Percentiles rank a stretch among this genome's conserved stretches.
phyloP scores from a whole-genome alignment of 2,329 filamentous ascomycete species.

The Ascochyta pisi region DNA sequence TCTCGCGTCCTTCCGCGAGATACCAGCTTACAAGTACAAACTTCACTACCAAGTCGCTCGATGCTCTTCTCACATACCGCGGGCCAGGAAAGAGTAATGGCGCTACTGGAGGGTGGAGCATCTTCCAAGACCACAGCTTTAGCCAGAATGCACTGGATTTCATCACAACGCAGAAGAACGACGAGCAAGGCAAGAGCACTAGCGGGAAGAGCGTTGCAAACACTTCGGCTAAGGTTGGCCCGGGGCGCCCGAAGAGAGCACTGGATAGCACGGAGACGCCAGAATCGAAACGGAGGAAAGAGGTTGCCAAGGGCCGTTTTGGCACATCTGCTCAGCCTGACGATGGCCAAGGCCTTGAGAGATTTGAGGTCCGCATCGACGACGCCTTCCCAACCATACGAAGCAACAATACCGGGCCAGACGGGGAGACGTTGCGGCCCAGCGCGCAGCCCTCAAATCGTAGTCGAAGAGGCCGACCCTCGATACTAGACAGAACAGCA shows the following conservation, averaged over 20 bases:
- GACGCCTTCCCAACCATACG: conserved; percentile 49
- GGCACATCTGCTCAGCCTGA: conserved; percentile 56
- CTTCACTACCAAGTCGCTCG: conserved; percentile 74
- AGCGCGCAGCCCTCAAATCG: conserved; percentile 26
- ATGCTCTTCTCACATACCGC: conserved; percentile 71
- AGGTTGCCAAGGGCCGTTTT: conserved; percentile 73
- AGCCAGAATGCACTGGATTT: conserved; percentile 60
- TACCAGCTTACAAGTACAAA: conserved; percentile 73
- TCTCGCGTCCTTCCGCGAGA: conserved; percentile 75
- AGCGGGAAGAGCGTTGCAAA: conserved; percentile 13
- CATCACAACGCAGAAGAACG: conserved; percentile 40
- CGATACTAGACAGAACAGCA: conserved; percentile 43
- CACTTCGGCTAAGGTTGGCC: conserved; percentile 28
- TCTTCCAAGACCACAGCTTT: conserved; percentile 72
- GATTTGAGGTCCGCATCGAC: conserved; percentile 58
- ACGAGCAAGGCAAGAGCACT: conserved; percentile 27
- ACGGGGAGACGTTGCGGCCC: conserved; percentile 24
- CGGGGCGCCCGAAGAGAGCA: conserved; percentile 37
- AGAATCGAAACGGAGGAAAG: conserved; percentile 63
- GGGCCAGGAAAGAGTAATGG: conserved; percentile 74
- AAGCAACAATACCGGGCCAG: conserved; percentile 11
- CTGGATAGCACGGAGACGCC: conserved; percentile 36
- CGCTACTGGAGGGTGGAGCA: conserved; percentile 78
- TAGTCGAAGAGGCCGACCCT: conserved; percentile 40
- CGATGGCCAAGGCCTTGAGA: conserved; percentile 49